Evolutionary conservation across 495 filamentous ascomycete genomes (phyloP), one percentile per base, ranked within the genome.

Genomic region (Penicillium desertorum): DNA sequence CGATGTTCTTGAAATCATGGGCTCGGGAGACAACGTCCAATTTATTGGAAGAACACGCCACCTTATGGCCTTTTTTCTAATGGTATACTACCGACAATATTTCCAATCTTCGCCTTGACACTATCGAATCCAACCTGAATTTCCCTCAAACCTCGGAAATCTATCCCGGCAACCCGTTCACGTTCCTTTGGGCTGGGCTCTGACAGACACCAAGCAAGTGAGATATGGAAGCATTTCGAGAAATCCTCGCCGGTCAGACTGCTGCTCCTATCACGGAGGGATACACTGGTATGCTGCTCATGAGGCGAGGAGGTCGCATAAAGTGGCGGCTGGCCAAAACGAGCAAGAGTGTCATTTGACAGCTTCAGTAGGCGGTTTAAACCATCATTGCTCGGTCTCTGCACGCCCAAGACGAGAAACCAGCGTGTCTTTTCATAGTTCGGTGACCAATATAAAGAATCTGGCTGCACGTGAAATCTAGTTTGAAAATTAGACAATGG

Each of bases 371-470:
- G 73, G 23, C 70, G 63, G 23, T 86, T 83, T 36, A 98, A 71
- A 61, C 81, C 76, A 45, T 87, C 76, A 14, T 80, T 72, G 7
- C 60, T 48, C 4, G 79, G 73, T 56, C 63, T 77, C 42, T 64
- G 57, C 20, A 88, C 75, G 29, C 84, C 75, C 30, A 97, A 66
- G 5, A 96, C 91, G 4, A 96, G 79, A 66, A 98, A 98, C 79
- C 92, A 96, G 16, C 94, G 81, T 20, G 83, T 90, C 16, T 81
- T 81, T 64, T 93, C 89, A 30, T 79, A 77, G 62, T 92, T 92
- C 3, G 85, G 71, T 11, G 88, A 86, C 86, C 89, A 92, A 60
- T 83, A 76, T 34, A 89, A 56, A 5, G 59, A 58, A 17, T 73
- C 69, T 4, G 79, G 71, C 4, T 50, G 58, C 17, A 85, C 69